Conservation (phyloP, 148 eudicot genomes). For the Amaranthus hypochondriacus region DNA sequence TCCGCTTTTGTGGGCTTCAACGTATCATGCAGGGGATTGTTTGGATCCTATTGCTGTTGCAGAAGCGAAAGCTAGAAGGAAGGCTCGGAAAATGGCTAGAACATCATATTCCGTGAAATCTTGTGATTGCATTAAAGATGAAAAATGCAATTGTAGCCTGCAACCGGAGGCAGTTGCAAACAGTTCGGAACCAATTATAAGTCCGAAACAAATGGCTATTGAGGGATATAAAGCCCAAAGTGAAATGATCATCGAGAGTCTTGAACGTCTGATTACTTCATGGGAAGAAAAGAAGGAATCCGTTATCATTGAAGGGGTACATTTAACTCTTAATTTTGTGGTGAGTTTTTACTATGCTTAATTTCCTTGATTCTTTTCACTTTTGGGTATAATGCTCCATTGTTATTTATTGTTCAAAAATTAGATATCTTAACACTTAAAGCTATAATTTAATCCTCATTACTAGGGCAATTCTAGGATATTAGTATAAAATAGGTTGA, state of each 20-base stretch:
- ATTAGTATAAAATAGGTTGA: no score
- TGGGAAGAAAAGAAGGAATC: conserved; percentile 98
- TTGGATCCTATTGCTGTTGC: conserved; percentile 91
- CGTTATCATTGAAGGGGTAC: conserved; percentile 94
- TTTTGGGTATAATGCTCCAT: no score
- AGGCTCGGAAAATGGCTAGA: conserved; percentile 60
- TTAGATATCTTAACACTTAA: no score
- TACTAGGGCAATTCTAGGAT: no score
- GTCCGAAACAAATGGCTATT: conserved; percentile 84
- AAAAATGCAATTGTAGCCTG: conserved; percentile 31
- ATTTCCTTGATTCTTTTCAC: neutral
- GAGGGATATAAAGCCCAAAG: conserved; percentile 98
- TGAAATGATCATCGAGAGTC: conserved; percentile 98
- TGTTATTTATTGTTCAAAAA: no score
- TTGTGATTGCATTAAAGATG: conserved; percentile 29
- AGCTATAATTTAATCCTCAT: no score
- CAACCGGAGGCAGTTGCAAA: conserved; percentile 33
- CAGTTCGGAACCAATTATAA: conserved; percentile 36
- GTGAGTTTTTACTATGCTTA: conserved; percentile 30
- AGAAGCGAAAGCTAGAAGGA: conserved; percentile 80
- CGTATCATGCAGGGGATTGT: conserved; percentile 92
- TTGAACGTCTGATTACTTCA: conserved; percentile 78
- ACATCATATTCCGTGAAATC: conserved; percentile 24
- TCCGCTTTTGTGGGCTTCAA: conserved; percentile 94
- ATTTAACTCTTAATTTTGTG: conserved; percentile 95